phyloP scores from a whole-genome alignment of 495 filamentous ascomycete genomes.

The Margaritispora aquatica region DNA sequence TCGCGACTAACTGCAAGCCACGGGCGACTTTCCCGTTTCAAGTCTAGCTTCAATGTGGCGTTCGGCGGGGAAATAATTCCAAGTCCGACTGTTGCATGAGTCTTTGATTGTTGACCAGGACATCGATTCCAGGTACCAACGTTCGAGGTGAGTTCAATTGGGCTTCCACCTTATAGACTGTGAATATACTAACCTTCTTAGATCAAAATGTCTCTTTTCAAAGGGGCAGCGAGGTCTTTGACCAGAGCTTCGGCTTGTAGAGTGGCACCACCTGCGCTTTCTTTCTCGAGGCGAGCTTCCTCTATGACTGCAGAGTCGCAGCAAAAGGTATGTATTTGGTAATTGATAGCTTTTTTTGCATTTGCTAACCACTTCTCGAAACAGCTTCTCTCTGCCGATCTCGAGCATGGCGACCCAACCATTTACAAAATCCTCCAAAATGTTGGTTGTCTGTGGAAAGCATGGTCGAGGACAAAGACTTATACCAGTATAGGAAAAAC shows the following conservation, averaged over 20 bases:
- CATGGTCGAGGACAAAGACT: neutral
- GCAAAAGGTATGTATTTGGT: constrained; percentile 45
- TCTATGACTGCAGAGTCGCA: constrained; percentile 52
- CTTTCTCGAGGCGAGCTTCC: constrained; percentile 34
- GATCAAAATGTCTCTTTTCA: constrained; percentile 25
- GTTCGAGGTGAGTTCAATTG: constrained; percentile 15
- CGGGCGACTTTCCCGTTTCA: neutral
- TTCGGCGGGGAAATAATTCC: constrained; percentile 9
- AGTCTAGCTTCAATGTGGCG: neutral
- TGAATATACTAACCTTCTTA: neutral
- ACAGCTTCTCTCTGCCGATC: constrained; percentile 71
- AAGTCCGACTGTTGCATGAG: neutral
- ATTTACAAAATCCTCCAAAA: constrained; percentile 86
- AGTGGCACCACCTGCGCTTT: constrained; percentile 13
- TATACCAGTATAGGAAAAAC: constrained; percentile 66
- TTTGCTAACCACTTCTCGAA: neutral
- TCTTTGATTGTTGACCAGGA: neutral
- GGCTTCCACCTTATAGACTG: neutral
- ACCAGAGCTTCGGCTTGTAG: constrained; percentile 18
- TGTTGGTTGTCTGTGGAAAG: constrained; percentile 40
- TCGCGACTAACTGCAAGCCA: neutral
- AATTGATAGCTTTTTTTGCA: neutral
- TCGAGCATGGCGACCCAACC: constrained; percentile 80
- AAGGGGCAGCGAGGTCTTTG: constrained; percentile 15
- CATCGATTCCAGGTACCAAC: neutral